Conservation (phyloP, 1,284 basidiomycete species). For the Omphalotus olearius region DNA sequence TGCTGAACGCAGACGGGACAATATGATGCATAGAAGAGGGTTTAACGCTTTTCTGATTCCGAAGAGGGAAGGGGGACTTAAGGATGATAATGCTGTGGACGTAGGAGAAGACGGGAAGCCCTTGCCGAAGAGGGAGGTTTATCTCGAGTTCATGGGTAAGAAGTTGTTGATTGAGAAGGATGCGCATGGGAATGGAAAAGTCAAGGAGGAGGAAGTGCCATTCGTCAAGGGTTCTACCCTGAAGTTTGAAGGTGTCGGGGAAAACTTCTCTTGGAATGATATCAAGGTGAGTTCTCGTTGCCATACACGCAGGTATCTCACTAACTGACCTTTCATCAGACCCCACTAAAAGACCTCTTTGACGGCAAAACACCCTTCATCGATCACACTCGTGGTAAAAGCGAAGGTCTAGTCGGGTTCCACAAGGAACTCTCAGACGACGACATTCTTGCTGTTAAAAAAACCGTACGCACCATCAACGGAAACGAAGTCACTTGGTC, state of each 20-base stretch:
- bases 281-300: slow-evolving; percentile 52
- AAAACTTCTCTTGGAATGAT: slow-evolving; percentile 61
- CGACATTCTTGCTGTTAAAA: slow-evolving; percentile 60
- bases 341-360: slow-evolving; percentile 77
- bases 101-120: neutral
- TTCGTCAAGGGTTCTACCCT: slow-evolving; percentile 71
- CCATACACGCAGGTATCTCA: neutral
- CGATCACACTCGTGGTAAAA: slow-evolving; percentile 59
- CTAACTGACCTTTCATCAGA: slow-evolving; percentile 23
- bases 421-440: slow-evolving; percentile 69
- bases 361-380: slow-evolving; percentile 67
- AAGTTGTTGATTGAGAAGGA: slow-evolving; percentile 64
- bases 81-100: neutral
- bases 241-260: slow-evolving; percentile 69
- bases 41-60: slow-evolving; percentile 80
- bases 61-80: slow-evolving; percentile 14
- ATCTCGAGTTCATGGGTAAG: slow-evolving; percentile 66
- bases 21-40: slow-evolving; percentile 46
- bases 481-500: slow-evolving; percentile 60
- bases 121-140: slow-evolving; percentile 49
- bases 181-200: slow-evolving; percentile 54
- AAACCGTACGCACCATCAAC: slow-evolving; percentile 58
- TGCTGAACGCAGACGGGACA: slow-evolving; percentile 51
- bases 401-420: slow-evolving; percentile 67
- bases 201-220: slow-evolving; percentile 71